These are phyloP conservation scores for Alternaria infectoria DNA, from an alignment of 2,329 filamentous ascomycete species.

Conservation along the genomic window DNA sequence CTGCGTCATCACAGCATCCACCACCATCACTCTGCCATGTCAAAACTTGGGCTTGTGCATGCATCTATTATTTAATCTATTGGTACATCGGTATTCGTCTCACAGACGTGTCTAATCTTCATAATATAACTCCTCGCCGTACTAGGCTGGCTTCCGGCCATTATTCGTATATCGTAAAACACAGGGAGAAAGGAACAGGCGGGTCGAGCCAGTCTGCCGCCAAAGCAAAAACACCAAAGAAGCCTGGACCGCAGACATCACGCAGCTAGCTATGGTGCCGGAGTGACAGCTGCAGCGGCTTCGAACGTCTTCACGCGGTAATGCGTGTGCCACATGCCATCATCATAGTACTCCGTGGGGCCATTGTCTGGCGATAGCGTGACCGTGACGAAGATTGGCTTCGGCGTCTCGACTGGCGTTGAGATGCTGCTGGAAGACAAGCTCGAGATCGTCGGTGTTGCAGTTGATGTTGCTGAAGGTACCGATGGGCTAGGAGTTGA, in stretches of 20 bases:
- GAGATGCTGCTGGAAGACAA: conserved; percentile 14
- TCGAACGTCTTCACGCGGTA: conserved; percentile 48
- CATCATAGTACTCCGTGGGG: conserved; percentile 51
- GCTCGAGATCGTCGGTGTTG: conserved; percentile 16
- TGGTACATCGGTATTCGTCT: conserved; percentile 1
- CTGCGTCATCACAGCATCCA: conserved; percentile 32
- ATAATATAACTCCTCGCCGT: conserved; percentile 1
- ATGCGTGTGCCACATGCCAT: conserved; percentile 54
- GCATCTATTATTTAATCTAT: not conserved
- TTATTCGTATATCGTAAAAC: conserved; percentile 13
- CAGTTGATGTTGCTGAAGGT: conserved; percentile 27
- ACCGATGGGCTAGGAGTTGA: conserved; percentile 23
- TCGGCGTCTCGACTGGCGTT: conserved; percentile 21
- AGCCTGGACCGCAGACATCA: not conserved
- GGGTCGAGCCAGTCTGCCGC: conserved; percentile 6
- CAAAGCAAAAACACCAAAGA: not conserved
- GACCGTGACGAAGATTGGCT: conserved; percentile 39
- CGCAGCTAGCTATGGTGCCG: not conserved
- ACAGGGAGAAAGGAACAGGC: conserved; percentile 7
- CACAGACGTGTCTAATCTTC: not conserved
- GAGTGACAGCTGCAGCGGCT: conserved; percentile 13
- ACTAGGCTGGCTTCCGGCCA: conserved; percentile 3
- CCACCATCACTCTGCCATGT: not conserved
- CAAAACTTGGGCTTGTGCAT: not conserved
- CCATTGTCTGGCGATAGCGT: conserved; percentile 32